Evolutionary conservation across 345 rosid species (phyloP), one percentile per base, ranked within the genome.

Genomic region (Sonneratia caseolaris): DNA sequence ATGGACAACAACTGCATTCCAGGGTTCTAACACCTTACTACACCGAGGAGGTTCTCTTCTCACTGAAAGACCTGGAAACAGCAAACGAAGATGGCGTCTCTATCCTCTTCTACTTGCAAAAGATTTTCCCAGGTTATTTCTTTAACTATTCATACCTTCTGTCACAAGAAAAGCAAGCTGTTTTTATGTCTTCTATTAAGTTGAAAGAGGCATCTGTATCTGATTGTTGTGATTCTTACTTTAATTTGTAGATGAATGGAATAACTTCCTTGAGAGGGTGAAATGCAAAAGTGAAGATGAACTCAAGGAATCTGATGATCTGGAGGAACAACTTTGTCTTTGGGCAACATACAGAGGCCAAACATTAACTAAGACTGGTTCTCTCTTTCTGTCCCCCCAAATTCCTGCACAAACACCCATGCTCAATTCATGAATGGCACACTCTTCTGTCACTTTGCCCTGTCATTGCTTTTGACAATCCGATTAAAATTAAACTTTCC

Each of bases 291-390:
- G 53, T 76, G 97, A 96, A 85, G 99, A 96, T 66, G 87, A 86
- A 73, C 85, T 91, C 68, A 91, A 72, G 84, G 85, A 67, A 74
- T 37, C 68, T 27, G 87, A 83, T 66, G 89, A 91, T 12, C 77
- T 84, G 53, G 93, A 89, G 76, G 92, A 88, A 83, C 75, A 83
- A 72, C 97, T 96, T 77, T 95, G 97, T 71, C 81, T 86, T 21
- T 96, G 99, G 99, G 99, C 99, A 76, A 92, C 99, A 70, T 92
- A 91, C 69, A 82, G 96, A 78, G 98, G 99, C 73, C 99, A 96
- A 80, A 96, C 99, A 69, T 81, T 96, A 82, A 89, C 99, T n/a
- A 91, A 91, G 84, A 96, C 99, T 75, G 99, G 99, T 96, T 79
- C 48, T 43, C 67, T 76, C 40, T 59, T 27, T 65, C 69, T 69